Evolutionary conservation across 768 basidiomycete species (phyloP).

Genomic region (Xerocomus brunneocitrinus): DNA sequence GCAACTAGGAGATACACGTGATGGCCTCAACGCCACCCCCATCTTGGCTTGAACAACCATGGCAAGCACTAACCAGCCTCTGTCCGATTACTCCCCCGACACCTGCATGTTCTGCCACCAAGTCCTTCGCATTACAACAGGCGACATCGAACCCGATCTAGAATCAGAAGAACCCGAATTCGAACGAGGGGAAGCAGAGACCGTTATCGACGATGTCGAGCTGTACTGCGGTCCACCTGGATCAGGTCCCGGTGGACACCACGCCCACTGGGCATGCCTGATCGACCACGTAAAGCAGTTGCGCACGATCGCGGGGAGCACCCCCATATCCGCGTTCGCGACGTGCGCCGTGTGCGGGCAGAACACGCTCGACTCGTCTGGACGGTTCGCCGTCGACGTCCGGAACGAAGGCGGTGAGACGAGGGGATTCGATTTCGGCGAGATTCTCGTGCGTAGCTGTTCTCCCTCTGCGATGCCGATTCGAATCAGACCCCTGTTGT

Average conservation of each 20-base stretch:
- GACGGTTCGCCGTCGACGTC: conserved; percentile 23
- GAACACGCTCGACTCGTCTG: conserved; percentile 13
- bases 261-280: conserved; percentile 27
- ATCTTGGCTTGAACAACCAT: neutral
- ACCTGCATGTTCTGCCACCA: conserved; percentile 24
- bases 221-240: conserved; percentile 20
- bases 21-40: neutral
- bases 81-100: conserved; percentile 16
- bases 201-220: conserved; percentile 23
- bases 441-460: conserved; percentile 21
- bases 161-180: neutral
- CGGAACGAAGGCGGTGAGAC: conserved; percentile 26
- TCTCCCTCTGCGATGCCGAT: neutral
- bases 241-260: conserved; percentile 19
- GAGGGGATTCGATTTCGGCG: conserved; percentile 23
- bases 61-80: conserved; percentile 4
- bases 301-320: neutral
- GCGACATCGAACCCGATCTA: conserved; percentile 3
- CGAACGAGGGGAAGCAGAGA: neutral
- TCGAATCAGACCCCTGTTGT: no score
- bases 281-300: conserved; percentile 16
- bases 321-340: neutral
- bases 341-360: conserved; percentile 15
- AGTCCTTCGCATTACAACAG: conserved; percentile 10
- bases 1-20: no score